Percentiles rank a stretch among this genome's conserved stretches.
Evolutionary conservation across 2,329 filamentous ascomycete genomes (phyloP).

Genomic region (Cryphonectria radicalis): DNA sequence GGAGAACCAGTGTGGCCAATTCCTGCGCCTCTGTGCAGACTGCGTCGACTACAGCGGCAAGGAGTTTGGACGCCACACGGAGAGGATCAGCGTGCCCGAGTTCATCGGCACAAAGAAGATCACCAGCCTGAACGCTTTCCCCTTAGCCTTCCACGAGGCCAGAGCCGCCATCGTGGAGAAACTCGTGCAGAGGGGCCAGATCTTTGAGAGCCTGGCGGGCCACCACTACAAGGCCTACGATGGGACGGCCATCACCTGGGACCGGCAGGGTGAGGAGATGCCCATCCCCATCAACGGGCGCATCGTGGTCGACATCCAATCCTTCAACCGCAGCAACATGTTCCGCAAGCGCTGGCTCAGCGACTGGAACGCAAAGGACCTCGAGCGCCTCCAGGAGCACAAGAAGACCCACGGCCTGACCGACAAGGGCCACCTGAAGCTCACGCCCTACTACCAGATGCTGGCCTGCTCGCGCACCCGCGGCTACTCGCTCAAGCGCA

Average conservation of each 20-base stretch:
- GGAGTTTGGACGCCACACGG: slow-evolving; percentile 47
- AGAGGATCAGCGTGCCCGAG: slow-evolving; percentile 42
- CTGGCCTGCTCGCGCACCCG: slow-evolving; percentile 41
- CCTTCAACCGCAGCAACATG: slow-evolving; percentile 43
- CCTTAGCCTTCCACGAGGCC: slow-evolving; percentile 48
- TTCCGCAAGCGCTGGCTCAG: slow-evolving; percentile 37
- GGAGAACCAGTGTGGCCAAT: slow-evolving; percentile 43
- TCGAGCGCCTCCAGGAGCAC: slow-evolving; percentile 37
- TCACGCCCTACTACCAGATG: slow-evolving; percentile 42
- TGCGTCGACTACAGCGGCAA: slow-evolving; percentile 55
- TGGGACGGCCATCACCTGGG: slow-evolving; percentile 44
- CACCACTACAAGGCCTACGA: slow-evolving; percentile 53
- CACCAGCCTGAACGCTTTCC: slow-evolving; percentile 48
- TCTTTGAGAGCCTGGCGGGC: slow-evolving; percentile 51
- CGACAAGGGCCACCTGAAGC: slow-evolving; percentile 33
- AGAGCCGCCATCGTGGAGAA: slow-evolving; percentile 39
- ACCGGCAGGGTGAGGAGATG: slow-evolving; percentile 40
- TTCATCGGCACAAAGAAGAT: slow-evolving; percentile 52
- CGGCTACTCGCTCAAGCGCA: slow-evolving; percentile 54
- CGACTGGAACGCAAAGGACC: slow-evolving; percentile 41
- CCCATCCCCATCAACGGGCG: slow-evolving; percentile 41
- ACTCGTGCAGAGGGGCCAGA: slow-evolving; percentile 47
- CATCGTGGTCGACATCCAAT: slow-evolving; percentile 45
- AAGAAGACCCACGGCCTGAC: slow-evolving; percentile 31
- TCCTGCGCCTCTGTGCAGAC: slow-evolving; percentile 45